Percentiles rank a stretch among this genome's conserved stretches.
Conservation (phyloP, 2,329 filamentous ascomycete genomes). For the Ceratocystiopsis sp. region DNA sequence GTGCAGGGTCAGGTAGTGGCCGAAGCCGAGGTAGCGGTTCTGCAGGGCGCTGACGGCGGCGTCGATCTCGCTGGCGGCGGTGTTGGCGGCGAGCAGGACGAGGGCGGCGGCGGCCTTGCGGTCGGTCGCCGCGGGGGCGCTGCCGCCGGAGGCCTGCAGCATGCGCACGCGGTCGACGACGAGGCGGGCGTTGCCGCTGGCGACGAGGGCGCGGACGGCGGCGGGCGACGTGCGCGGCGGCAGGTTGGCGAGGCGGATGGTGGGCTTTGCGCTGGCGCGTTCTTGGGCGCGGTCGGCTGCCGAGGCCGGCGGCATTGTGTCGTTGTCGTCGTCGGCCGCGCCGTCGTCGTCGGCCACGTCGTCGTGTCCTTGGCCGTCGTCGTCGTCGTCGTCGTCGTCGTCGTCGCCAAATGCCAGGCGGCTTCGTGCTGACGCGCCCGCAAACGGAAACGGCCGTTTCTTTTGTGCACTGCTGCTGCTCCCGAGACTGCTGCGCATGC, state of each 20-base stretch:
- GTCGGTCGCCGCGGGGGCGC: conserved; percentile 30
- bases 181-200: conserved; percentile 25
- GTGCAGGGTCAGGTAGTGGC: conserved; percentile 65
- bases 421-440: conserved; percentile 8
- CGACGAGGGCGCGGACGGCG: conserved; percentile 41
- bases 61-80: conserved; percentile 70
- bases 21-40: conserved; percentile 71
- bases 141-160: conserved; percentile 34
- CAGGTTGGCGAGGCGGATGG: conserved; percentile 41
- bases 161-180: conserved; percentile 60
- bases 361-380: too few relatives aligned
- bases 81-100: conserved; percentile 64
- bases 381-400: conserved; percentile 43
- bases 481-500: conserved; percentile 39
- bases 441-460: not conserved
- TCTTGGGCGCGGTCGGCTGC: conserved; percentile 33
- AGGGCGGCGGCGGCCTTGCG: conserved; percentile 62
- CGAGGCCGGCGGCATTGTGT: not conserved
- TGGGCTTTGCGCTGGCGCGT: conserved; percentile 44
- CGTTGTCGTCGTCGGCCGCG: not conserved
- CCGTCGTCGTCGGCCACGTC: not conserved
- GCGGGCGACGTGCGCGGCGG: conserved; percentile 43
- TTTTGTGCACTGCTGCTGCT: conserved; percentile 24
- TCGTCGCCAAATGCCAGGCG: conserved; percentile 24
- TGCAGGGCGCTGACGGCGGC: conserved; percentile 60